These are phyloP conservation scores for Penicillium roqueforti DNA, from an alignment of 495 filamentous ascomycete species.

Conservation along the genomic window DNA sequence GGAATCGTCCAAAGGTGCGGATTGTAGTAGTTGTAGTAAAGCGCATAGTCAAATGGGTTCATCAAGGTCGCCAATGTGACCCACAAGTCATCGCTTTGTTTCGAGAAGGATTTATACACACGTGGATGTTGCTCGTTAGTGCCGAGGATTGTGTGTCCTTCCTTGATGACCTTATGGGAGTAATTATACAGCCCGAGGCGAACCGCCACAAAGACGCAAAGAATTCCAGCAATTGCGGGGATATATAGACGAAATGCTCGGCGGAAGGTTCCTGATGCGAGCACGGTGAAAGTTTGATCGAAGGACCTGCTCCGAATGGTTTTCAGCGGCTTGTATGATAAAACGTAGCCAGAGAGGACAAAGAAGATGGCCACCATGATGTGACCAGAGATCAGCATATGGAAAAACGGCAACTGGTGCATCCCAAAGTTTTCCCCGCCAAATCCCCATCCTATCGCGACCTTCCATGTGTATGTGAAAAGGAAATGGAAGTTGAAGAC, in stretches of 20 bases:
- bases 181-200: constrained; percentile 49
- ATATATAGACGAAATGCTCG: constrained; percentile 60
- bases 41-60: constrained; percentile 53
- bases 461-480: constrained; percentile 48
- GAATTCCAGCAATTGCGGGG: constrained; percentile 53
- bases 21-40: constrained; percentile 57
- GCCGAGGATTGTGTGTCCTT: constrained; percentile 41
- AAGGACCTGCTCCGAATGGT: constrained; percentile 52
- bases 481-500: constrained; percentile 55
- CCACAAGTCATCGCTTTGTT: constrained; percentile 48
- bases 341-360: constrained; percentile 65
- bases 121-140: constrained; percentile 46
- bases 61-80: constrained; percentile 44
- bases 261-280: constrained; percentile 62
- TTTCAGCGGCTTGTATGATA: constrained; percentile 61
- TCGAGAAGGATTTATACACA: constrained; percentile 41
- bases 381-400: constrained; percentile 59
- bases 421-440: constrained; percentile 48
- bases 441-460: constrained; percentile 46
- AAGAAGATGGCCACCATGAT: constrained; percentile 75
- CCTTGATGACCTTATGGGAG: constrained; percentile 34
- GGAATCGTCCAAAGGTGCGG: constrained; percentile 73
- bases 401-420: constrained; percentile 60
- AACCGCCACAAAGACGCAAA: constrained; percentile 52
- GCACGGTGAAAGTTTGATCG: constrained; percentile 42